phyloP scores from a whole-genome alignment of 352 stramenopile species.

The Thraustochytrium sp. region DNA sequence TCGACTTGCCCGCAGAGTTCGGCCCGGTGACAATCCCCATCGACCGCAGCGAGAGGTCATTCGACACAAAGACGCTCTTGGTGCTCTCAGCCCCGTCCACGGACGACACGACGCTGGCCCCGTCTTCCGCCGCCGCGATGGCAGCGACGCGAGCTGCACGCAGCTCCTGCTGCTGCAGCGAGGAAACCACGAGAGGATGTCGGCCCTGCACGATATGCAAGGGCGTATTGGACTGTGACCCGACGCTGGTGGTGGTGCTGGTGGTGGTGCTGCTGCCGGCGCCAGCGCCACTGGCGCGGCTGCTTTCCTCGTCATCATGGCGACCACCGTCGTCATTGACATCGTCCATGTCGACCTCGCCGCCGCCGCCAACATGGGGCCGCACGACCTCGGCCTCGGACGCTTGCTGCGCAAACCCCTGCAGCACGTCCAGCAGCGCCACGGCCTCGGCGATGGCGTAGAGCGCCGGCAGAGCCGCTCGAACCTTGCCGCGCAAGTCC shows the following conservation, averaged over 20 bases:
- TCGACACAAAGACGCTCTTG: slow-evolving; percentile 72
- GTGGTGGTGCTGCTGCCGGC: too few relatives aligned
- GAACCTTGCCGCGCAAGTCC: slow-evolving; percentile 68
- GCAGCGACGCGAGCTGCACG: too few relatives aligned
- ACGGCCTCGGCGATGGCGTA: slow-evolving; percentile 78
- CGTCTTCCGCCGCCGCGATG: too few relatives aligned
- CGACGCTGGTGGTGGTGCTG: too few relatives aligned
- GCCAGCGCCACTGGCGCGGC: too few relatives aligned
- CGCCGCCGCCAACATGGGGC: slow-evolving; percentile 52
- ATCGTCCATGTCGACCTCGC: slow-evolving; percentile 54
- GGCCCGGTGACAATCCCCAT: slow-evolving; percentile 74
- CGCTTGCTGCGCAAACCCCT: slow-evolving; percentile 80
- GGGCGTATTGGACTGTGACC: too few relatives aligned
- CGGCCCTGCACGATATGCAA: background rate
- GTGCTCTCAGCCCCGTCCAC: too few relatives aligned
- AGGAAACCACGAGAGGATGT: background rate
- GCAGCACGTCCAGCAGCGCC: slow-evolving; percentile 80
- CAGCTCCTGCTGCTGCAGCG: background rate
- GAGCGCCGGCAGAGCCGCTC: slow-evolving; percentile 62
- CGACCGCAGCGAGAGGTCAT: slow-evolving; percentile 57
- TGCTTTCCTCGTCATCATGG: slow-evolving; percentile 65
- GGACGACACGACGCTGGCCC: too few relatives aligned
- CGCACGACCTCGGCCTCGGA: slow-evolving; percentile 66
- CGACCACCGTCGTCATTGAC: slow-evolving; percentile 70
- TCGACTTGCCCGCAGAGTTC: slow-evolving; percentile 77